Evolutionary conservation across 169 alveolate species (phyloP), one percentile per base, ranked within the genome.

Genomic region (Amoebophrya sp.): DNA sequence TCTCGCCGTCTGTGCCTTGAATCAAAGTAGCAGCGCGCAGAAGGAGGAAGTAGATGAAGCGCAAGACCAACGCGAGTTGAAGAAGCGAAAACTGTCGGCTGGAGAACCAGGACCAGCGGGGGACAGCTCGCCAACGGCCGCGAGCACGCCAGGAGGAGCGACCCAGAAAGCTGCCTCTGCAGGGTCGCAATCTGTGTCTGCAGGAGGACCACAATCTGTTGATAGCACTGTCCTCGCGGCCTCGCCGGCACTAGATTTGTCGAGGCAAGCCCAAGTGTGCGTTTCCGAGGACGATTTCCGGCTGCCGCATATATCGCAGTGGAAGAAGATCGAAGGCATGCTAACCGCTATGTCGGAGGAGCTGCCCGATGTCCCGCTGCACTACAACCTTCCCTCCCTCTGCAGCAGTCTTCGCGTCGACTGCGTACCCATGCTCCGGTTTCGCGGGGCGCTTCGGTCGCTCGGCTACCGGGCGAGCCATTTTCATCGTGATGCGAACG

Each of bases 401-500:
- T 93, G 94, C 91, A 92, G 90, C 20, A 90, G 93, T 31, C 39
- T 50, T 16, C 45, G 40, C 88, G 41, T 40, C 38, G 87, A 89
- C 38, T 58, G 88, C 0, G 40, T 48, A 1, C 38, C 88, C 23
- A 26, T 7, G 88, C 91, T n/a, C 41, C 69, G 90, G 39, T 90
- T 91, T 87, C 94, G 96, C 70, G 94, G 96, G 0, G 97, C 97
- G 1, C 89, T 95, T 0, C 90, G 93, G 41, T 93, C 94, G 88
- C 92, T 95, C 78, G 97, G 97, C 78, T 94, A 94, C 92, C 89
- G 90, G 89, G 92, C 95, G 20, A 93, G 96, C n/a, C 97, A 96
- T 89, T 96, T 96, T 40, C 97, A 96, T 89, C 94, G 97, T 42
- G 96, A 96, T 41, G 97, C 97, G 16, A 94, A 94, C 90, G 94